phyloP scores from a whole-genome alignment of 345 rosid species.

The Eucalyptus tenuipes region DNA sequence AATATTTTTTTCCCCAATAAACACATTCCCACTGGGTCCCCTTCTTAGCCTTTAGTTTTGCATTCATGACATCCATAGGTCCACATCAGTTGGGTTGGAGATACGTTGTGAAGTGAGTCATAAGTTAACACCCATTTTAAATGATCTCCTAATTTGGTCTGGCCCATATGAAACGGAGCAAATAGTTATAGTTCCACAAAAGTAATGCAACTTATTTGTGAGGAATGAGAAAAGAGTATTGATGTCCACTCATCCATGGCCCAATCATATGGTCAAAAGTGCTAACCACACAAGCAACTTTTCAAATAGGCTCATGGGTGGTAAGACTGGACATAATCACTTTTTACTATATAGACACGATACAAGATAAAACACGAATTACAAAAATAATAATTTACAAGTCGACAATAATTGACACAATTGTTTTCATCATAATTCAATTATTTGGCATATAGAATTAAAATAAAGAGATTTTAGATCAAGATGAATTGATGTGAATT shows the following conservation, averaged over 20 bases:
- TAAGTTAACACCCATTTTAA: background rate
- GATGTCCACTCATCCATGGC: background rate
- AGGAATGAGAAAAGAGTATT: background rate
- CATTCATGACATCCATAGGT: background rate
- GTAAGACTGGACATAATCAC: accelerated
- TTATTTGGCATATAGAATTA: background rate
- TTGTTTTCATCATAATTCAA: accelerated
- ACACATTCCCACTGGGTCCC: background rate
- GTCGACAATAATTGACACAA: background rate
- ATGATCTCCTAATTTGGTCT: background rate
- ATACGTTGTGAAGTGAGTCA: accelerated
- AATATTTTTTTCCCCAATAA: background rate
- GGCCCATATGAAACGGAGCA: background rate
- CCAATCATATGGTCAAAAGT: background rate
- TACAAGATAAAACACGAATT: accelerated
- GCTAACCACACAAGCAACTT: background rate
- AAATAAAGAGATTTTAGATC: background rate
- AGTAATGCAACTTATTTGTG: background rate
- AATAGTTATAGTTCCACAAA: background rate
- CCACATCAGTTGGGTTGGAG: background rate
- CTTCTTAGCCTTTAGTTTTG: background rate
- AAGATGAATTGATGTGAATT: accelerated
- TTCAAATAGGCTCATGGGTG: background rate
- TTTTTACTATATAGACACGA: accelerated
- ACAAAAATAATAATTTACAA: background rate